Percentiles rank a stretch among this genome's conserved stretches.
These are phyloP conservation scores for Lactarius evosmus DNA, from an alignment of 768 basidiomycete species.

Conservation along the genomic window DNA sequence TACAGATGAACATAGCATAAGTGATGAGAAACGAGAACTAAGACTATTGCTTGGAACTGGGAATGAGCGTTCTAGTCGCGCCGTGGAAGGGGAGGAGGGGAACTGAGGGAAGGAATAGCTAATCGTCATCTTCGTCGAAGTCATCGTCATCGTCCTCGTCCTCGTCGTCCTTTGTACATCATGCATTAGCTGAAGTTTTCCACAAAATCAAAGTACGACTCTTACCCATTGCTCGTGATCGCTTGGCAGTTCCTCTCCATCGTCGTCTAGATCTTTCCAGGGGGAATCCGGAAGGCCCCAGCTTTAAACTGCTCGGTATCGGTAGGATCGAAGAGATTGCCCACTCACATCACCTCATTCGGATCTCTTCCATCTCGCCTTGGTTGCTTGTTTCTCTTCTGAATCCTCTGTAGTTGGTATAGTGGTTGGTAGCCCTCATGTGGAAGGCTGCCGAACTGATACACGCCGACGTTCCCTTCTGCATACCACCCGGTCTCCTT, in stretches of 20 bases:
- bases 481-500: slow-evolving; percentile 20
- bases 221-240: slow-evolving; percentile 15
- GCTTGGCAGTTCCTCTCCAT: slow-evolving; percentile 10
- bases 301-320: slow-evolving; percentile 7
- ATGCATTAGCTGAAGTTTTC: neutral
- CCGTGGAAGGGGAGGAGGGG: neutral
- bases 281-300: slow-evolving; percentile 14
- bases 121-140: neutral
- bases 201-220: neutral
- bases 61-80: neutral
- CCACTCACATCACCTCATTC: slow-evolving; percentile 14
- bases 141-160: slow-evolving; percentile 4
- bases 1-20: neutral
- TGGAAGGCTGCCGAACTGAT: slow-evolving; percentile 22
- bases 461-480: slow-evolving; percentile 22
- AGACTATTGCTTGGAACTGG: neutral
- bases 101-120: neutral
- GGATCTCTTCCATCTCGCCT: slow-evolving; percentile 19
- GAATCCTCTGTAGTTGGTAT: slow-evolving; percentile 13
- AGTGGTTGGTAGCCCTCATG: slow-evolving; percentile 13
- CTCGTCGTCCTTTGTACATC: neutral
- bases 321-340: neutral
- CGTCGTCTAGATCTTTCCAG: slow-evolving; percentile 16
- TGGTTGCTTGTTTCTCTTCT: slow-evolving; percentile 6
- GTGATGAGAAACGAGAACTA: neutral